Conservation (phyloP, 202 grass and related monocot species). For the Setaria viridis region DNA sequence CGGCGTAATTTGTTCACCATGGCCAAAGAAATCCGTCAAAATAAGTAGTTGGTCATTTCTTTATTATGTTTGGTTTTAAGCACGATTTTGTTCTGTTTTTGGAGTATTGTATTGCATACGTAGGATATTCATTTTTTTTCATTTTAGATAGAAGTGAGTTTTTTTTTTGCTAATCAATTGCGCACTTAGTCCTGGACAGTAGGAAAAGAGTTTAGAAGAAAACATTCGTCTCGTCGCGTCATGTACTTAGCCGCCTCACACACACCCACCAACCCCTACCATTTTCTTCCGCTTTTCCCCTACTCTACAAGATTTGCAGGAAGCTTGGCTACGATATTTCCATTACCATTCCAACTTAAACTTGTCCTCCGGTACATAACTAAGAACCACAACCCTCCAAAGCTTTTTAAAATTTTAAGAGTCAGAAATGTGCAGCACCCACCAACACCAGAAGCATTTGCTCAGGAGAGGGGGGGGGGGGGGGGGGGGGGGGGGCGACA, state of each 20-base stretch:
- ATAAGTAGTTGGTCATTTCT: not conserved
- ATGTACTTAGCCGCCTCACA: not conserved
- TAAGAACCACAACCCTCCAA: not conserved
- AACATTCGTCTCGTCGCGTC: not conserved
- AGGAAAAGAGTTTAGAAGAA: not conserved
- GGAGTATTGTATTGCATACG: not conserved
- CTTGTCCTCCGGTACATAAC: not conserved
- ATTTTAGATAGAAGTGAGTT: not conserved
- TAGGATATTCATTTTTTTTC: not conserved
- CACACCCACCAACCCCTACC: not conserved
- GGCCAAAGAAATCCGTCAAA: no score
- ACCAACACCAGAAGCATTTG: not conserved
- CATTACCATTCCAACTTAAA: slow-evolving; percentile 26
- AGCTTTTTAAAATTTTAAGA: not conserved
- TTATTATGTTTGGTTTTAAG: not conserved
- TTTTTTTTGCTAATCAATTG: not conserved
- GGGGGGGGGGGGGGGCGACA: no score
- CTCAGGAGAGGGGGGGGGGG: no score
- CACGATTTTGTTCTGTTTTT: not conserved
- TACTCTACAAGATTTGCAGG: not conserved
- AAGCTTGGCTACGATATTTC: slow-evolving; percentile 14
- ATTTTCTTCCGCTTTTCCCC: not conserved
- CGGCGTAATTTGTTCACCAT: not conserved
- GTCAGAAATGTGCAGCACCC: slow-evolving; percentile 26
- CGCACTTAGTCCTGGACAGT: not conserved